Base-by-base conservation (phyloP, 805 yeast species). In the Starmerella vaccinii region DNA sequence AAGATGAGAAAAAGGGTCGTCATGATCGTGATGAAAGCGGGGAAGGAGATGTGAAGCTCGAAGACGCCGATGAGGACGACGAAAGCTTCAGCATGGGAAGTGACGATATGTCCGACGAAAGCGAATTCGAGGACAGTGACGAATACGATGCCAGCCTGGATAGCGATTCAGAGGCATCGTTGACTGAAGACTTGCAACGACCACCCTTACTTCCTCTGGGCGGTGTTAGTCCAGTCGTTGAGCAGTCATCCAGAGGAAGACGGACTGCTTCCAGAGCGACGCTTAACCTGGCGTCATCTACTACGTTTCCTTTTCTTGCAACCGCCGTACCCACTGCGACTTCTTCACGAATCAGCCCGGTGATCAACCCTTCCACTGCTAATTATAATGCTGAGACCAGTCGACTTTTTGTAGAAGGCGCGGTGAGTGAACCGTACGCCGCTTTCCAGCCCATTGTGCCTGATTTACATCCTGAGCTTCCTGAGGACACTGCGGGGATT, bases 131-230 rank as follows among this genome's bases (percentile, higher is more conserved):
- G 15, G 45, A 47, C 19, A 30, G 22, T 18, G 45, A 23, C 9
- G 38, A 15, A 4, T 34, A 47, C 22, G 34, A 34, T 16, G 49
- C 40, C 38, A n/a, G n/a, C n/a, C n/a, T n/a, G n/a, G 38, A 21
- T 4, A 18, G 19, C 18, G 45, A 23, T 3, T 22, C 29, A 7
- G 40, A 42, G 2, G 26, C 35, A 4, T 37, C 48, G 7, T 16
- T 46, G n/a, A 15, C 48, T 2, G 48, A 46, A n/a, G 34, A 35
- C 4, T 23, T 10, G 1, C 26, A 35, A 15, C 32, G 26, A 4
- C 48, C 48, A 7, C 46, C 46, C 13, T 5, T 30, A 9, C 27
- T 21, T 15, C 33, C 21, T 13, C 5, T 16, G 29, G 46, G 46
- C 19, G 46, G 18, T 22, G 29, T 30, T 3, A 43, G 46, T 19